Evolutionary conservation across 169 alveolate species (phyloP).

Genomic region (Amoebophrya sp.): DNA sequence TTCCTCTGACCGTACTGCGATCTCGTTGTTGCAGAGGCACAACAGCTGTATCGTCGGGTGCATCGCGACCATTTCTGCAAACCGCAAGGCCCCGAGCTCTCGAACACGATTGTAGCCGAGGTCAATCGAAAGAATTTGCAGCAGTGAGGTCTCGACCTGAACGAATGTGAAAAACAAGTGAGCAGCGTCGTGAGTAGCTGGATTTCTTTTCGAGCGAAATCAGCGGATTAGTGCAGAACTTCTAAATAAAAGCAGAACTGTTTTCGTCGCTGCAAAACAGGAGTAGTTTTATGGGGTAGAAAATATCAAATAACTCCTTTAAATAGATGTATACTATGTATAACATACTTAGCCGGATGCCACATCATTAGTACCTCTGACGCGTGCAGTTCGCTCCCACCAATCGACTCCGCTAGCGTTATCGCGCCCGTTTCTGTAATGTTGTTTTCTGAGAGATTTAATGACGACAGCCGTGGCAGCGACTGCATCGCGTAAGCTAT

Average conservation of each 20-base stretch:
- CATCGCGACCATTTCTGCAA: conserved; percentile 9
- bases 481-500: background rate
- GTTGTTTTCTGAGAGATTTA: background rate
- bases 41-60: background rate
- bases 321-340: too few species aligned
- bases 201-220: too few species aligned
- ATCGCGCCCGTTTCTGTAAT: background rate
- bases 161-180: too few species aligned
- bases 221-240: too few species aligned
- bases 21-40: conserved; percentile 10
- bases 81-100: background rate
- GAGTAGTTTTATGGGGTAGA: too few species aligned
- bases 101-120: background rate
- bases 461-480: background rate
- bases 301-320: too few species aligned
- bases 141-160: background rate
- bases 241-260: too few species aligned
- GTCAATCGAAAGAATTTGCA: background rate
- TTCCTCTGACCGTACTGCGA: background rate
- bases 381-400: background rate
- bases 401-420: background rate
- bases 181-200: too few species aligned
- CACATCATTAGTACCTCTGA: too few species aligned
- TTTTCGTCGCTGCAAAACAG: too few species aligned
- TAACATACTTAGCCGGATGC: too few species aligned